Base-by-base conservation (phyloP, 2,329 filamentous ascomycete species). In the Chaetomium strumarium region DNA sequence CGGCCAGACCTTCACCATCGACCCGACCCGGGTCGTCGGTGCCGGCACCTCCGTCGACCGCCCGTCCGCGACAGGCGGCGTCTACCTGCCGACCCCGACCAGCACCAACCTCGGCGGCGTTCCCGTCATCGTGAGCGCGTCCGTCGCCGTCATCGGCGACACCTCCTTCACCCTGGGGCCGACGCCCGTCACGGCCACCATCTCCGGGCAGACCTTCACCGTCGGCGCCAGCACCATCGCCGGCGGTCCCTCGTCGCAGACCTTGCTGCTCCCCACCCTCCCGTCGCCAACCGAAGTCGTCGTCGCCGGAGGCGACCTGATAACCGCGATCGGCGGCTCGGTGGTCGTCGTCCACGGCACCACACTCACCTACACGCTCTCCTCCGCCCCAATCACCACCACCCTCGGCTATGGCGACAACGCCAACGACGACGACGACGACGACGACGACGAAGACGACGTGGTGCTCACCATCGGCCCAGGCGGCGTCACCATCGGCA, bases 341-440 rank as follows among this genome's bases (percentile, higher is more conserved):
- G 66, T 75, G 13, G 68, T 75, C 43, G 69, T 75, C 37, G 68
- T 75, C 34, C 67, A 66, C 42, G 64, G 66, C 36, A 62, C 67
- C 24, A 63, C 66, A n/a, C 64, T 77, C 46, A 76, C 72, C 1
- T 79, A 79, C 56, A 72, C 72, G 8, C 34, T 16, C 1, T 62
- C 67, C 0, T 61, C 58, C 29, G 63, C 66, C 3, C 56, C 68
- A 3, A 63, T 60, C 1, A 62, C 65, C 0, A 70, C 84, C 17
- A 66, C 74, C 2, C 62, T 84, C 24, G 72, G 73, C 52, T 77
- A 75, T 14, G 76, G 79, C 38, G 46, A 49, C 16, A 29, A n/a
- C n/a, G n/a, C n/a, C n/a, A n/a, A n/a, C n/a, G n/a, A n/a, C n/a
- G n/a, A n/a, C n/a, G n/a, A n/a, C n/a, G n/a, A n/a, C n/a, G 24